Evolutionary conservation across 2,329 filamentous ascomycete species (phyloP).

Genomic region (Calonectria naviculata): DNA sequence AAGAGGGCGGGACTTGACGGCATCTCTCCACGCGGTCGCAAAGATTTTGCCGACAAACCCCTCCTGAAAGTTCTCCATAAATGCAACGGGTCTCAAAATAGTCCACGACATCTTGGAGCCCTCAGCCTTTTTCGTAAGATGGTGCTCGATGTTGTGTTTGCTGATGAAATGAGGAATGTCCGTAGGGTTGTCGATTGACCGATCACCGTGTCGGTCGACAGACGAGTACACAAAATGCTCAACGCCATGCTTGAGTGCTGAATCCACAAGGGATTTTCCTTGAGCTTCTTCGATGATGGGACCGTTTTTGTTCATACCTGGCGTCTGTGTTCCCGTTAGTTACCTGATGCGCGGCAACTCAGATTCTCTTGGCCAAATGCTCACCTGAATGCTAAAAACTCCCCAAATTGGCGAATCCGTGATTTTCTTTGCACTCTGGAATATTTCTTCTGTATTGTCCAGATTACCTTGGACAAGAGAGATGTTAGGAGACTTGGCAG

Average conservation of each 20-base stretch:
- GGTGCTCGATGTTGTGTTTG: constrained; percentile 70
- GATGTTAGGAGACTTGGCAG: constrained; percentile 57
- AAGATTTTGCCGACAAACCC: constrained; percentile 47
- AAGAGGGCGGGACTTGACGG: constrained; percentile 40
- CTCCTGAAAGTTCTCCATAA: constrained; percentile 52
- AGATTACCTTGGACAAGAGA: constrained; percentile 69
- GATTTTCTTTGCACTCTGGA: constrained; percentile 51
- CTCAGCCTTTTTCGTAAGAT: constrained; percentile 60
- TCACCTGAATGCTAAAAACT: constrained; percentile 70
- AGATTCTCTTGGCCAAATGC: neutral
- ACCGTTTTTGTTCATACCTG: constrained; percentile 24
- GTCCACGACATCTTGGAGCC: constrained; percentile 47
- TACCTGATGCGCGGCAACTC: neutral
- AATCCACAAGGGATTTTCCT: constrained; percentile 67
- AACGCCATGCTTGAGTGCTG: constrained; percentile 63
- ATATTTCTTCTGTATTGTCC: constrained; percentile 60
- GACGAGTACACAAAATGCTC: constrained; percentile 70
- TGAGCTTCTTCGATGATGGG: constrained; percentile 48
- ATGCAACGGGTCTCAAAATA: constrained; percentile 51
- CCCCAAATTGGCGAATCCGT: constrained; percentile 59
- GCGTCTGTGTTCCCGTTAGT: neutral
- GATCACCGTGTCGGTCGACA: constrained; percentile 69
- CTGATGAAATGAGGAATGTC: constrained; percentile 68
- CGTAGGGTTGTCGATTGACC: constrained; percentile 61
- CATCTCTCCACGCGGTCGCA: constrained; percentile 44